Base-by-base conservation (phyloP, 352 stramenopile genomes). In the Pythium chondricola region DNA sequence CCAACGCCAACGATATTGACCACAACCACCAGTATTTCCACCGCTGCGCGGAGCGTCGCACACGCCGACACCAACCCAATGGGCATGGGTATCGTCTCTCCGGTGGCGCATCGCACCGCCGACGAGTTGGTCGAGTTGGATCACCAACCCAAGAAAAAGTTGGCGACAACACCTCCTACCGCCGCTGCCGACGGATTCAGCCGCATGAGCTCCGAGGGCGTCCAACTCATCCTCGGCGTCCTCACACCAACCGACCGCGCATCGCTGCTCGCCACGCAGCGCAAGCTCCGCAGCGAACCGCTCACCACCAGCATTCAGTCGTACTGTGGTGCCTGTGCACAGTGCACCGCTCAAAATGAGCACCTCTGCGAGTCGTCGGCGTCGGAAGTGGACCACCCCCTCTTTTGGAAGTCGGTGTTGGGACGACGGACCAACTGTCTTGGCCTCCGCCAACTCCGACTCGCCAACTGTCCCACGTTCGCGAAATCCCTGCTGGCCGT, bases 361-460 rank as follows among this genome's bases (percentile, higher is more conserved):
- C 71, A 94, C 49, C 48, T 92, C 20, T 94, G 83, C 52, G 48
- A 51, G 6, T 60, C 56, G 25, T 18, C 36, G 1, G 31, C 25
- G 4, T 56, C 67, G 22, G 71, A 70, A 32, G 33, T 65, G 31
- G 43, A 68, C 37, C 63, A 56, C 0, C 35, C 29, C 36, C 64
- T 49, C 11, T 88, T 87, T 41, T 94, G 80, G 80, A 55, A 14
- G n/a, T 62, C 59, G 13, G 22, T 94, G 46, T 53, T 94, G 10
- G 30, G 52, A 20, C 55, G 63, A 37, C 63, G 61, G 27, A 40
- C 61, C 24, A 49, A 47, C 45, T 17, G 59, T 6, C 25, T 21
- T 5, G 45, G 57, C 20, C 48, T 94, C 20, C 50, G 54, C 3
- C 65, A 79, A 38, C 58, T 93, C 25, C 67, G 67, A 24, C 50